phyloP scores from a whole-genome alignment of 345 rosid genomes.

The Eutrema heterophyllum region DNA sequence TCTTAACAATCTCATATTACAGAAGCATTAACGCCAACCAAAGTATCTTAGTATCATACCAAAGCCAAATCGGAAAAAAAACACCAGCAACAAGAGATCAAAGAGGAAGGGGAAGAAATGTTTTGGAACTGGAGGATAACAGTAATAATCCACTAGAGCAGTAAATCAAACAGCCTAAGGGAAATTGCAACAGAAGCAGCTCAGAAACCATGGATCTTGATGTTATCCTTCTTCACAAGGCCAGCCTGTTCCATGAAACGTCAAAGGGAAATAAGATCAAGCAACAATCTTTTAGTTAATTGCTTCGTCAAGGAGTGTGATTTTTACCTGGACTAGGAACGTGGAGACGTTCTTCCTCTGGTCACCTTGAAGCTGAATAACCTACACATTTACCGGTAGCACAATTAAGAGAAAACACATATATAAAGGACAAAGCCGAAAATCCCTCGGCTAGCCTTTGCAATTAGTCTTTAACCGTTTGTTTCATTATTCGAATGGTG shows the following conservation, averaged over 20 bases:
- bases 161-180: not conserved
- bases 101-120: not conserved
- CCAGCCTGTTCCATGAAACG: slow-evolving; percentile 50
- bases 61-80: not conserved
- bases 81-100: not conserved
- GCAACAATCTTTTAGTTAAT: not conserved
- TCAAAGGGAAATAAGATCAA: not conserved
- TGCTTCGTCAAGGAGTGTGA: not conserved
- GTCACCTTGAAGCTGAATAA: slow-evolving; percentile 87
- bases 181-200: slow-evolving; percentile 9
- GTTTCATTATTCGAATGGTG: not conserved
- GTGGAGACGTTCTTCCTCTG: slow-evolving; percentile 77
- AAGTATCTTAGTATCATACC: slow-evolving; percentile 25
- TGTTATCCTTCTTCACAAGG: slow-evolving; percentile 92
- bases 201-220: slow-evolving; percentile 96
- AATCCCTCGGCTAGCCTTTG: not conserved
- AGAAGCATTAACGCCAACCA: not conserved
- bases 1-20: slow-evolving; percentile 5
- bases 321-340: slow-evolving; percentile 62
- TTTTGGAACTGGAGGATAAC: not conserved
- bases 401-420: not conserved
- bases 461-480: not conserved
- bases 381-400: slow-evolving; percentile 31
- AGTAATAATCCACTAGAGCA: slow-evolving; percentile 1
- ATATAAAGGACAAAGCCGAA: not conserved